Conservation (phyloP, 2,329 filamentous ascomycete genomes). For the Fusarium abutilonis region DNA sequence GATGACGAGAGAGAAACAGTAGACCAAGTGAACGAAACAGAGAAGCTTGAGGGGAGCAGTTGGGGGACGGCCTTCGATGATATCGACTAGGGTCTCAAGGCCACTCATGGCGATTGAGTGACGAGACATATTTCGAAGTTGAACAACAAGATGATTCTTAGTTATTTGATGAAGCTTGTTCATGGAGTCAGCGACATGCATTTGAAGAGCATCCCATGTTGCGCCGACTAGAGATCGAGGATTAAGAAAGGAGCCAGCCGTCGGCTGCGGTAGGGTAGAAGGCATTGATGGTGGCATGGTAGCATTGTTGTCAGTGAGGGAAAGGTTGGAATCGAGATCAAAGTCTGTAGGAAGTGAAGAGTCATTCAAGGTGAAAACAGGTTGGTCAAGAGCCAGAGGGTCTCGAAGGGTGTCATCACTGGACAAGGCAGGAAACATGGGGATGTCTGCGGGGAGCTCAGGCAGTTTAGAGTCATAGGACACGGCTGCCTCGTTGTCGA, state of each 20-base stretch:
- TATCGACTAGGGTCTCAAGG: slow-evolving; percentile 53
- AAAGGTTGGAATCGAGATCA: slow-evolving; percentile 51
- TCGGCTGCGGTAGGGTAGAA: slow-evolving; percentile 26
- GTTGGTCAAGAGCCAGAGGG: slow-evolving; percentile 48
- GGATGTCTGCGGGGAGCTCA: slow-evolving; percentile 58
- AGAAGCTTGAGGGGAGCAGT: slow-evolving; percentile 57
- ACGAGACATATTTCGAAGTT: slow-evolving; percentile 54
- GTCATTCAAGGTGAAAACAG: slow-evolving; percentile 51
- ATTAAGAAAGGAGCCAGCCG: slow-evolving; percentile 43
- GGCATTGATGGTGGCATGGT: slow-evolving; percentile 28
- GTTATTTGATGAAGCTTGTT: slow-evolving; percentile 54
- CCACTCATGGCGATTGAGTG: slow-evolving; percentile 54
- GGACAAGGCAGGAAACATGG: slow-evolving; percentile 47
- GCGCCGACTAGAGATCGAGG: slow-evolving; percentile 53
- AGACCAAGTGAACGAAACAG: slow-evolving; percentile 63
- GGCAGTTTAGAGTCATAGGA: slow-evolving; percentile 48
- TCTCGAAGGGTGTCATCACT: slow-evolving; percentile 44
- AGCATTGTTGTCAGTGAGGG: slow-evolving; percentile 48
- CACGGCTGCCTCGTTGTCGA: slow-evolving; percentile 46
- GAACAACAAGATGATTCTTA: slow-evolving; percentile 55
- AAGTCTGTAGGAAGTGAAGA: slow-evolving; percentile 49
- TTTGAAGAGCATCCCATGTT: slow-evolving; percentile 57
- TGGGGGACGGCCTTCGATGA: slow-evolving; percentile 53
- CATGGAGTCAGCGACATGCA: slow-evolving; percentile 58
- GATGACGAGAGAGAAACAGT: slow-evolving; percentile 60